Base-by-base conservation (phyloP, 2,329 filamentous ascomycete species). In the Fusarium lyarnte region DNA sequence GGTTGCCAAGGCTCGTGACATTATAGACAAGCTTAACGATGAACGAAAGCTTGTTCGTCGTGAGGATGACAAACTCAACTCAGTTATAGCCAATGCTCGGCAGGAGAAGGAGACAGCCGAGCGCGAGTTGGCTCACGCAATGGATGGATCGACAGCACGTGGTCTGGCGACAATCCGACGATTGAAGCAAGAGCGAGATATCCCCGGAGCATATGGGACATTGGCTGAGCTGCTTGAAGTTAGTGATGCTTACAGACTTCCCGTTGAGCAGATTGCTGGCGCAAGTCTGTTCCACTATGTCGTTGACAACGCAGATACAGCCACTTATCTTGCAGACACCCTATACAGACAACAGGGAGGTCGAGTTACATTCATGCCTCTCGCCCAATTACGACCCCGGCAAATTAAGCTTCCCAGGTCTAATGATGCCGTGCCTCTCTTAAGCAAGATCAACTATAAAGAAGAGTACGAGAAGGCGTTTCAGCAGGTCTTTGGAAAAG, bases 271-370 rank as follows among this genome's bases (percentile, higher is more conserved):
- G 76, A 96, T 95, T 57, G 96, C 95, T 5, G 96, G 96, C 23
- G 92, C 91, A 71, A 97, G 94, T 79, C 87, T 99, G 13, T 99
- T 99, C 83, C 94, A 99, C 82, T 97, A 97, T 74, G 91, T 99
- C 16, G 95, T 98, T 46, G 95, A 99, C 80, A 95, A 92, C 54
- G 94, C 97, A 68, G 90, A 93, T 43, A 98, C 95, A 1, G 94
- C 95, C 2, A 94, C 93, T 3, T 89, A 90, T 74, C 89, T 98
- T 38, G 90, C 96, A 46, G 92, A 95, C 74, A 88, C 91, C 19
- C 86, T 99, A 33, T 92, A 94, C 79, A 91, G 91, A 72, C 90
- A 94, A 74, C 92, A 91, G 68, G 92, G 93, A 21, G 96, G 96
- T 17, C 90, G 96, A 78, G 89, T 99, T 23, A 99, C 97, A 1